These are phyloP conservation scores for Pyrus hybrid DNA, from an alignment of 331 rosid species.

Conservation along the genomic window DNA sequence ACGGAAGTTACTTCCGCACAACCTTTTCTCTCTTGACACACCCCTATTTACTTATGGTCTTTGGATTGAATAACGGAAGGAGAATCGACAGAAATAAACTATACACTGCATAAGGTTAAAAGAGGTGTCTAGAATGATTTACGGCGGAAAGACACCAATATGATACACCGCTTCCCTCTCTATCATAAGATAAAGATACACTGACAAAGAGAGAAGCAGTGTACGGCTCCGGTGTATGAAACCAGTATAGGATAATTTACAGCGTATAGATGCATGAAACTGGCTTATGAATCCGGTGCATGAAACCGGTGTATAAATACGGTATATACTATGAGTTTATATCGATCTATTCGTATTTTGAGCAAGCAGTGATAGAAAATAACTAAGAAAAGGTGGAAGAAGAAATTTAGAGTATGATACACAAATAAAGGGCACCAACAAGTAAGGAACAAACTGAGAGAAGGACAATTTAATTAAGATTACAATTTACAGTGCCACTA, in stretches of 20 bases:
- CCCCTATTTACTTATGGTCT: neutral
- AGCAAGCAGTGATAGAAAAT: constrained; percentile 10
- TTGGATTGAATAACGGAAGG: neutral
- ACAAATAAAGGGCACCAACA: constrained; percentile 17
- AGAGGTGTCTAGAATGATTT: too few species aligned
- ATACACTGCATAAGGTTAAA: neutral
- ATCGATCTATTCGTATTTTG: neutral
- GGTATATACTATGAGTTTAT: neutral
- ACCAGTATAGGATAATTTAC: too few species aligned
- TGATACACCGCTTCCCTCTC: too few species aligned
- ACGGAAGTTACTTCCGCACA: neutral
- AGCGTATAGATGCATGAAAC: neutral
- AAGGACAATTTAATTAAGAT: constrained; percentile 21
- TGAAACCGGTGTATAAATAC: neutral
- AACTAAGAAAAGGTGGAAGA: constrained; percentile 4
- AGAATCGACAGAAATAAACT: neutral
- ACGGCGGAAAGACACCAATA: too few species aligned
- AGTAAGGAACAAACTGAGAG: constrained; percentile 19
- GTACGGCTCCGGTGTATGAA: too few species aligned
- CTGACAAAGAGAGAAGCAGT: too few species aligned
- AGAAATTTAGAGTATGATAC: constrained; percentile 34
- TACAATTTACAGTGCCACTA: constrained; percentile 28
- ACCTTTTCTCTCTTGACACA: neutral
- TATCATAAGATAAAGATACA: too few species aligned
- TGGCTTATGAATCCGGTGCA: too few species aligned